Percentiles rank a stretch among this genome's conserved stretches.
Evolutionary conservation across 2,329 filamentous ascomycete genomes (phyloP).

Genomic region (Macrophomina tecta): DNA sequence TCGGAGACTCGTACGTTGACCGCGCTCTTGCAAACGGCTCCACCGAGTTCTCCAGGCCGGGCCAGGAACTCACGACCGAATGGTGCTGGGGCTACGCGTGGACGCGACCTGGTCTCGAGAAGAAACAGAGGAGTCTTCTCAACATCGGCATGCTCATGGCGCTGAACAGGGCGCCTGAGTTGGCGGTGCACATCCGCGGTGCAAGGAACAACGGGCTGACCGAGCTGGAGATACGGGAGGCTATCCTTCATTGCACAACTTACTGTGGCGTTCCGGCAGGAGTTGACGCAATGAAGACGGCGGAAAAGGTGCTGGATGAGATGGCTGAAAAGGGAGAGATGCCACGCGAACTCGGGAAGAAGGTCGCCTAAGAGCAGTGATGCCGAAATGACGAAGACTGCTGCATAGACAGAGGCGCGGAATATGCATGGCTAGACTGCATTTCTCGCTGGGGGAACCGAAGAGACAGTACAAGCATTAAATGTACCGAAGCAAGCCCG

Average conservation of each 20-base stretch:
- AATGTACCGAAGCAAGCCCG: too few relatives aligned
- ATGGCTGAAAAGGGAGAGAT: slow-evolving; percentile 56
- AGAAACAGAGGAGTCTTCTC: slow-evolving; percentile 49
- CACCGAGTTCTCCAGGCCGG: slow-evolving; percentile 64
- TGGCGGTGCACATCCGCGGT: slow-evolving; percentile 58
- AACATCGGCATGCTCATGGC: slow-evolving; percentile 71
- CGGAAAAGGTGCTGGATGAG: slow-evolving; percentile 58
- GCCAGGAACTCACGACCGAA: slow-evolving; percentile 69
- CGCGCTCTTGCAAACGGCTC: slow-evolving; percentile 58
- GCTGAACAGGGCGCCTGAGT: slow-evolving; percentile 64
- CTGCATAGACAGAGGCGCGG: background rate
- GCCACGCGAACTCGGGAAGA: slow-evolving; percentile 55
- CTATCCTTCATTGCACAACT: slow-evolving; percentile 56
- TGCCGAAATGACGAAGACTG: background rate
- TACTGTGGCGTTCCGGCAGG: slow-evolving; percentile 63
- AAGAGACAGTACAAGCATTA: too few relatives aligned
- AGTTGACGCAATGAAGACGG: slow-evolving; percentile 60
- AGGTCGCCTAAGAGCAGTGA: slow-evolving; percentile 38
- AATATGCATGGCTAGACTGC: background rate
- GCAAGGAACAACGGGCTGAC: slow-evolving; percentile 68
- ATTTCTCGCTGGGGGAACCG: too few relatives aligned
- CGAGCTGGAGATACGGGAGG: slow-evolving; percentile 48
- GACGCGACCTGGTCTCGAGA: slow-evolving; percentile 60
- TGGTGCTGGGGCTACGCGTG: slow-evolving; percentile 69
- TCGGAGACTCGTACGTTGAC: slow-evolving; percentile 67